Evolutionary conservation across 164 flowering plant species (phyloP).

Genomic region (Houttuynia cordata): DNA sequence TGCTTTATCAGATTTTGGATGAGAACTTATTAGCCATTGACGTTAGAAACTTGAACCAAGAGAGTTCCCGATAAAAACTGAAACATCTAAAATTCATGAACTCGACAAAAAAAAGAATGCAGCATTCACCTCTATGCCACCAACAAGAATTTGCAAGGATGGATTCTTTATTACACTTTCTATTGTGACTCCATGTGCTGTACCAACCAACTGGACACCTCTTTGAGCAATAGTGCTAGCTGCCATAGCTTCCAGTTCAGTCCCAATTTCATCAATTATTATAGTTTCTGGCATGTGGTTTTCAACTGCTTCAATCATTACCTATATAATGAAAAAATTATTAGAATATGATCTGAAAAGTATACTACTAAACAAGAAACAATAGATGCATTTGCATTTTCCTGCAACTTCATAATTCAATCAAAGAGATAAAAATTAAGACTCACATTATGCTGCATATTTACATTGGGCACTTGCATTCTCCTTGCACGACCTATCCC

Average conservation of each 20-base stretch:
- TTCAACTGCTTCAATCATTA: slow-evolving; percentile 99
- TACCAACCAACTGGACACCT: slow-evolving; percentile 93
- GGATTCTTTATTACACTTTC: slow-evolving; percentile 89
- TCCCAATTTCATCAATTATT: slow-evolving; percentile 95
- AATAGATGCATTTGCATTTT: not conserved
- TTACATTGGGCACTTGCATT: slow-evolving; percentile 97
- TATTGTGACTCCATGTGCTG: slow-evolving; percentile 95
- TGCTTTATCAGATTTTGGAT: not conserved
- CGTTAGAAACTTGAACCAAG: not conserved
- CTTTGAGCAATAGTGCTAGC: slow-evolving; percentile 97
- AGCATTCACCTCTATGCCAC: slow-evolving; percentile 76
- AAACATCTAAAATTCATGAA: not conserved
- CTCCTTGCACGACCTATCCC: slow-evolving; percentile 97
- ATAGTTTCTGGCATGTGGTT: slow-evolving; percentile 97
- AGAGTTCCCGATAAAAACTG: not conserved
- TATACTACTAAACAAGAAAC: not conserved
- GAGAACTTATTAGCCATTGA: not conserved
- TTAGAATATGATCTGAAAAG: not conserved
- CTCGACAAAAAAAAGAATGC: not conserved
- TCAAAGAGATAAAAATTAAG: not conserved
- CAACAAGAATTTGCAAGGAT: slow-evolving; percentile 82
- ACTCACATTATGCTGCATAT: slow-evolving; percentile 87
- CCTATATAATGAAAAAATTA: slow-evolving; percentile 23
- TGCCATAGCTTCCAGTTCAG: slow-evolving; percentile 96
- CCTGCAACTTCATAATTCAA: not conserved